Evolutionary conservation across 495 filamentous ascomycete species (phyloP), one percentile per base, ranked within the genome.

Genomic region (Penicillium dipodomyicola): DNA sequence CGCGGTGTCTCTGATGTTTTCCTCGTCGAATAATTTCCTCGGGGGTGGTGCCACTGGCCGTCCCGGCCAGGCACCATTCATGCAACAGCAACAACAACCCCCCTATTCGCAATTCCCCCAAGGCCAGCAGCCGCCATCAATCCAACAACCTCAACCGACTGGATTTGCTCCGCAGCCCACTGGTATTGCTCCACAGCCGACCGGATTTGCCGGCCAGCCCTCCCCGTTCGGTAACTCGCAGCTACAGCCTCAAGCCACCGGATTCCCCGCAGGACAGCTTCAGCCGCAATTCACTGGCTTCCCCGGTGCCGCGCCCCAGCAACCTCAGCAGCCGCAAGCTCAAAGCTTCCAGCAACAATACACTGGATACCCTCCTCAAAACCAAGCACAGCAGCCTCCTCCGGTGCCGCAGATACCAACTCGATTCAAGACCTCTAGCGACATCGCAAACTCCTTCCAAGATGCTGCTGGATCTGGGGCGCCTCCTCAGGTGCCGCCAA

Each of bases 361-460:
- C 56, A 76, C 75, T 4, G 76, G 72, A 47, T 77, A 68, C 46
- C 65, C 65, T 52, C 41, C 63, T 30, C 74, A 75, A 60, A 64
- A 71, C 7, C 61, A 65, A 48, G 37, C 64, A 29, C 66, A 69
- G 49, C 57, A 45, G 41, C 59, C 59, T 51, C 67, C 76, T 43
- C 71, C 77, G 47, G 78, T 77, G 55, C 76, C 73, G 47, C 85
- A 82, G 57, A 71, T 84, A 66, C 56, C 76, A 65, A 60, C 76
- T 78, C 64, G 69, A 46, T 55, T 70, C 45, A 86, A 89, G 71
- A 87, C 87, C n/a, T 96, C 93, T 60, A 80, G 78, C 51, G 88
- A 91, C 57, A 90, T 96, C 73, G 90, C 92, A 29, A 85, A 91
- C 64, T 96, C 89, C 20, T 96, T 96, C 76, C 82, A 86, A 61